Evolutionary conservation across 2,329 filamentous ascomycete genomes (phyloP).

Genomic region (Aureobasidium sp.): DNA sequence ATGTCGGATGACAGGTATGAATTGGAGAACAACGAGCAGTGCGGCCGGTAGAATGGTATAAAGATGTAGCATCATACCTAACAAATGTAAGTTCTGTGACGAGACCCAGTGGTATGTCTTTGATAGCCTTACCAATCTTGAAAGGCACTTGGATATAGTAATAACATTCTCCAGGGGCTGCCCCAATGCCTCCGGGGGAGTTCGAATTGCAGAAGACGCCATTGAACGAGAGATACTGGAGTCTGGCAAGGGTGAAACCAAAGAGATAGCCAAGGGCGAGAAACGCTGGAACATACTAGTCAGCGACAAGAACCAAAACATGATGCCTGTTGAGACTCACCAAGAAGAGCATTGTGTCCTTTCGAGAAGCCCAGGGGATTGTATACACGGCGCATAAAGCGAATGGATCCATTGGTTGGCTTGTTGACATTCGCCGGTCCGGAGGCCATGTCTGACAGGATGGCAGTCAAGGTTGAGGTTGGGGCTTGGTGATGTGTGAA

Average conservation of each 20-base stretch:
- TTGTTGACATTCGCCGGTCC: no score
- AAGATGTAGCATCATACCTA: constrained; percentile 39
- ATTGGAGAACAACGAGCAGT: constrained; percentile 35
- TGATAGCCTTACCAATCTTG: background rate
- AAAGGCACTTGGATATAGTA: constrained; percentile 23
- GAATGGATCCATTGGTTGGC: background rate
- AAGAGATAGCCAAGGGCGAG: constrained; percentile 40
- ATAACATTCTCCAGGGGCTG: constrained; percentile 39
- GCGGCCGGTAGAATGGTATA: constrained; percentile 31
- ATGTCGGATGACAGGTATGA: constrained; percentile 38
- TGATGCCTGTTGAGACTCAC: constrained; percentile 17
- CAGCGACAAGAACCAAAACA: background rate
- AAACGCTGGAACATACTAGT: constrained; percentile 20
- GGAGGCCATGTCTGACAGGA: background rate
- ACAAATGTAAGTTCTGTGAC: constrained; percentile 24
- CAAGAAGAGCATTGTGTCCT: constrained; percentile 51
- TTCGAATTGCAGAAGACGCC: constrained; percentile 4
- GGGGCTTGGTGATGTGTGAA: background rate
- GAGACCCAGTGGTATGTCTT: constrained; percentile 8
- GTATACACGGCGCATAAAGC: constrained; percentile 26
- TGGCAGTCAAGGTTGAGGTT: background rate
- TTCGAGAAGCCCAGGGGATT: constrained; percentile 47
- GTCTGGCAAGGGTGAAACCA: constrained; percentile 42
- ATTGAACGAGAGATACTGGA: constrained; percentile 43
- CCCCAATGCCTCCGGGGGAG: constrained; percentile 15